Base-by-base conservation (phyloP, 768 basidiomycete genomes). In the Trametes cingulata region DNA sequence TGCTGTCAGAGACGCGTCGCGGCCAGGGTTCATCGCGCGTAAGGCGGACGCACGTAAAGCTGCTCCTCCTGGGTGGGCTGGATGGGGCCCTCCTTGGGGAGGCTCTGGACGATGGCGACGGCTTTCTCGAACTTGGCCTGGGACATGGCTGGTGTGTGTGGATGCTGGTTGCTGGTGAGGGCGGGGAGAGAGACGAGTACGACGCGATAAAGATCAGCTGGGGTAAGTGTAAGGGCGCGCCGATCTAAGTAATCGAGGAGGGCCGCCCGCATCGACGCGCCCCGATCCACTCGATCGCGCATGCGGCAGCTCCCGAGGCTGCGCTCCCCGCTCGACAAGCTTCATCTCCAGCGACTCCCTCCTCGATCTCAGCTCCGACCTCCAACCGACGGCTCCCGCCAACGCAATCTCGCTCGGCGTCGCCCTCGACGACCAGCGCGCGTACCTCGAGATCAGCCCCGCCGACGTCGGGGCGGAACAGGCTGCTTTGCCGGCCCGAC, bases 61-160 rank as follows among this genome's bases (percentile, higher is more conserved):
- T 92, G 82, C 57, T 92, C 88, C 12, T 88, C 87, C 64, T 82
- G 75, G 17, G 76, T 64, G 19, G 92, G 91, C 78, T 91, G 77
- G 72, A 94, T 81, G 19, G 89, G 85, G 3, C 95, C 93, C 29
- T 88, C 87, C 76, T 89, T 84, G 53, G 93, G 92, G 12, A 95
- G 85, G 19, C 54, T 52, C 64, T 82, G 74, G 48, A 91, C 80
- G 74, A 93, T 89, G 15, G 65, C 67, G 45, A 86, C 85, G 65
- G 93, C 89, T 76, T 85, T 88, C 27, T 90, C 77, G 76, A 93
- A 95, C 73, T 92, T 80, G 33, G 80, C 76, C 74, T 86, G 68
- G 63, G 88, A 80, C 88, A 93, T 90, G 74, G 68, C 67, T 58
- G 49, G 37, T 15, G 40, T 46, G 59, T 43, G 37, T 15, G 40